Evolutionary conservation across 2,329 filamentous ascomycete species (phyloP).

Genomic region (Daldinia sp.): DNA sequence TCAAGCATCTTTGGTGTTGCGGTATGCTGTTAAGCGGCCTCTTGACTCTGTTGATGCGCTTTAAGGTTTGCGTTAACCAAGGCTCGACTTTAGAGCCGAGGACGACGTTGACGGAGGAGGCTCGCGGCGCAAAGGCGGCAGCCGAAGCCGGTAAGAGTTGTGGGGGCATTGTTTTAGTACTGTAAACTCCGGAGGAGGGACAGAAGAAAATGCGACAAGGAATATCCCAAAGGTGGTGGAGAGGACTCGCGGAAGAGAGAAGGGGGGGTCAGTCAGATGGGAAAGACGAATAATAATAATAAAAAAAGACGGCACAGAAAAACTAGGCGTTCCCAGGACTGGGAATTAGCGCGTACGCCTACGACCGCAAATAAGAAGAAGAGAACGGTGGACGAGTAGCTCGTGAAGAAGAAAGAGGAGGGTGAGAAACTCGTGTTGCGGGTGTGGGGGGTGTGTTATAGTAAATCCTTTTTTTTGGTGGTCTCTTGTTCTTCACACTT

Average conservation of each 20-base stretch:
- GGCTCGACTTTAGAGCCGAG: slow-evolving; percentile 91
- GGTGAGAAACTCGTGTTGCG: slow-evolving; percentile 61
- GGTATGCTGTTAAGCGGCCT: slow-evolving; percentile 96
- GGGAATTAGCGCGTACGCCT: slow-evolving; percentile 72
- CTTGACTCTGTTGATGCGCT: slow-evolving; percentile 97
- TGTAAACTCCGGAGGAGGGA: slow-evolving; percentile 38
- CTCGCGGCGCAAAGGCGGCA: slow-evolving; percentile 92
- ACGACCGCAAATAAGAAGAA: slow-evolving; percentile 69
- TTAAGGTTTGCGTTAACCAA: slow-evolving; percentile 96
- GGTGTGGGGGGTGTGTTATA: slow-evolving; percentile 65
- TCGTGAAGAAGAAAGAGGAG: slow-evolving; percentile 66
- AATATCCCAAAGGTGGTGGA: slow-evolving; percentile 51
- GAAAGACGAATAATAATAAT: slow-evolving; percentile 57
- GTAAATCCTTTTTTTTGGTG: slow-evolving; percentile 39
- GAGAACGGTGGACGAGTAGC: slow-evolving; percentile 68
- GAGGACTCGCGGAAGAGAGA: slow-evolving; percentile 46
- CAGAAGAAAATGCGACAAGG: slow-evolving; percentile 46
- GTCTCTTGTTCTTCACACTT: slow-evolving; percentile 4
- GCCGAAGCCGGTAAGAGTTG: slow-evolving; percentile 95
- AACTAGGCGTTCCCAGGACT: slow-evolving; percentile 67
- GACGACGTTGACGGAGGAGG: slow-evolving; percentile 92
- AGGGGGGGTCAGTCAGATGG: slow-evolving; percentile 50
- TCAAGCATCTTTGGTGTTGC: slow-evolving; percentile 95
- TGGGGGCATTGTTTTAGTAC: slow-evolving; percentile 77
- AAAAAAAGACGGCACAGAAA: slow-evolving; percentile 61